A percentile compares a stretch with the other conserved stretches of the same genome.
Conservation (phyloP, 192 early-diverging fungal species). For the Linnemannia schmuckeri region DNA sequence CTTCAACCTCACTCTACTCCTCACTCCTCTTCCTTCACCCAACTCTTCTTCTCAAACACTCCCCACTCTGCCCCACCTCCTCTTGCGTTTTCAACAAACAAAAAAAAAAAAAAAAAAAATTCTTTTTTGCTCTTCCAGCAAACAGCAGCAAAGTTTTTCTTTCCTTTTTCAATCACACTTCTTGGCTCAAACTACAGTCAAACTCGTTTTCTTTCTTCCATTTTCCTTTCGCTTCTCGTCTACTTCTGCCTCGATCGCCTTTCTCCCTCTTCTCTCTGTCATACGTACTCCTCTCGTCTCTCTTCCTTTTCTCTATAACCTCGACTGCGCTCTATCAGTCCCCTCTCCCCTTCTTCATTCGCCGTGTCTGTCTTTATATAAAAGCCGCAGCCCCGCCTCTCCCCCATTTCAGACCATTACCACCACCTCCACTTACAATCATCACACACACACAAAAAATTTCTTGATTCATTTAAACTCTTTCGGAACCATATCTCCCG, state of each 20-base stretch:
- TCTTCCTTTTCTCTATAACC: not conserved
- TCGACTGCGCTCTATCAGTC: not conserved
- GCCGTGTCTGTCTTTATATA: not conserved
- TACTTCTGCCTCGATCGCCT: not conserved
- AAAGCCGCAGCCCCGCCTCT: not conserved
- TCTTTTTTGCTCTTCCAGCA: too few species aligned
- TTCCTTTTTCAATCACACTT: not conserved
- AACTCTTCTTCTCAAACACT: not conserved
- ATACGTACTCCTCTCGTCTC: not conserved
- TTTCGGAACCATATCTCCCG: not conserved
- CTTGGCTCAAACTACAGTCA: not conserved
- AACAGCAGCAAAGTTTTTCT: not conserved
- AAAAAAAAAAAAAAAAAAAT: too few species aligned
- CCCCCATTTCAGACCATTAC: not conserved
- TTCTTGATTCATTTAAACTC: slow-evolving; percentile 32
- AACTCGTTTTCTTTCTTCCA: not conserved
- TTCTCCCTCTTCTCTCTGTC: not conserved
- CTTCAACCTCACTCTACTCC: not conserved
- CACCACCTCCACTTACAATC: not conserved
- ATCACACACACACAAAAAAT: not conserved
- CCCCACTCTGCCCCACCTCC: too few species aligned
- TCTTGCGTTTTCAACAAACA: too few species aligned
- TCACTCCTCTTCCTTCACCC: not conserved
- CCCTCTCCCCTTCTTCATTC: not conserved
- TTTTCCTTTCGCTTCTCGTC: not conserved